These are phyloP conservation scores for Xerocomellus amylosporus DNA, from an alignment of 768 basidiomycete species.

Conservation along the genomic window DNA sequence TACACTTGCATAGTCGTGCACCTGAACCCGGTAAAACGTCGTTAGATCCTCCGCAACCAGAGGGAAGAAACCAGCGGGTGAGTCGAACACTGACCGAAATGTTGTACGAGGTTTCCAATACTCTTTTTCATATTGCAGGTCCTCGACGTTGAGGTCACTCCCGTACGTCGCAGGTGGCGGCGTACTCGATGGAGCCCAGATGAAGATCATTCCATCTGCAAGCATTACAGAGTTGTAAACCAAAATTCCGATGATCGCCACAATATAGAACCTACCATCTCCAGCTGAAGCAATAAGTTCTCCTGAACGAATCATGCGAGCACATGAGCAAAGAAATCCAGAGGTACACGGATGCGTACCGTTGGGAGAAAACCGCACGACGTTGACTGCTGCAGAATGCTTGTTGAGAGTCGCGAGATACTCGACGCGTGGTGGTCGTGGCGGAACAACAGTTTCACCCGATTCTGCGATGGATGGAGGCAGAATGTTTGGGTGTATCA, in stretches of 20 bases:
- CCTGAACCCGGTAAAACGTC: slow-evolving; percentile 39
- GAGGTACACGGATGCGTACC: slow-evolving; percentile 48
- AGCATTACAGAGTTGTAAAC: background rate
- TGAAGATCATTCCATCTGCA: slow-evolving; percentile 93
- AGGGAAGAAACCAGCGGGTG: background rate
- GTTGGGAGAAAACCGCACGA: slow-evolving; percentile 92
- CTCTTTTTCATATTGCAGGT: slow-evolving; percentile 88
- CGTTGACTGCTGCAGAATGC: slow-evolving; percentile 94
- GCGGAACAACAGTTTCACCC: slow-evolving; percentile 32
- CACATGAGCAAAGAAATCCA: background rate
- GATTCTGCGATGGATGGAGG: slow-evolving; percentile 54
- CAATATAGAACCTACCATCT: slow-evolving; percentile 63
- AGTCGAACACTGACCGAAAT: slow-evolving; percentile 56
- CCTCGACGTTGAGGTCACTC: slow-evolving; percentile 75
- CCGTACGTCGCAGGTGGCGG: slow-evolving; percentile 75
- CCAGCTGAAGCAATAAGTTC: slow-evolving; percentile 95
- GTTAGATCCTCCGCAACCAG: slow-evolving; percentile 3
- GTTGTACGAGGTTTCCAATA: slow-evolving; percentile 90
- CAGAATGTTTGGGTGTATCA: slow-evolving; percentile 88
- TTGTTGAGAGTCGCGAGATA: slow-evolving; percentile 92
- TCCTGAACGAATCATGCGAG: slow-evolving; percentile 43
- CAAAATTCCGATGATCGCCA: slow-evolving; percentile 2
- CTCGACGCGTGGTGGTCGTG: slow-evolving; percentile 82
- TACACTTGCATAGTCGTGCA: slow-evolving; percentile 96
- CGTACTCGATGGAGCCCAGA: slow-evolving; percentile 84